phyloP scores from a whole-genome alignment of 352 stramenopile genomes.

The Blastocystis sp. region DNA sequence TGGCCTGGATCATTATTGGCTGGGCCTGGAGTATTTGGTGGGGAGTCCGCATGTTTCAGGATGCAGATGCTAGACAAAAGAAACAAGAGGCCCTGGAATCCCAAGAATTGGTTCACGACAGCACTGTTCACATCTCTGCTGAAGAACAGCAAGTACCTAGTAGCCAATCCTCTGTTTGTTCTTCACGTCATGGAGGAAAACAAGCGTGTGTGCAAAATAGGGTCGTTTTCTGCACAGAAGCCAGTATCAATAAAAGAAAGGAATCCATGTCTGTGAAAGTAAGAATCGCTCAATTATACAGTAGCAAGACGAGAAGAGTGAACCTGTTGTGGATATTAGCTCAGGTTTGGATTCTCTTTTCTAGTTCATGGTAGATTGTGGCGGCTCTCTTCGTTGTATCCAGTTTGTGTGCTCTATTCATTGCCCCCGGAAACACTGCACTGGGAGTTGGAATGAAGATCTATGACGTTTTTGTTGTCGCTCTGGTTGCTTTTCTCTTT shows the following conservation, averaged over 20 bases:
- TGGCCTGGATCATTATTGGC: constrained; percentile 62
- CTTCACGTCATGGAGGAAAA: background rate
- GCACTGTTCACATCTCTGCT: background rate
- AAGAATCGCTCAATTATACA: constrained; percentile 54
- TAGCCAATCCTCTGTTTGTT: background rate
- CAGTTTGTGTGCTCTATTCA: constrained; percentile 19
- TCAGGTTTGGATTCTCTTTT: background rate
- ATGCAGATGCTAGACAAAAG: constrained; percentile 17
- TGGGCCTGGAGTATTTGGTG: constrained; percentile 67
- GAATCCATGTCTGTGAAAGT: constrained; percentile 49
- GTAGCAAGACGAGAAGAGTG: constrained; percentile 6
- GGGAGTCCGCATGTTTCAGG: constrained; percentile 47
- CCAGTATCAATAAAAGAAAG: too few relatives aligned
- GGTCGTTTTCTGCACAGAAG: too few relatives aligned
- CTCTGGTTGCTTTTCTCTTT: constrained; percentile 26
- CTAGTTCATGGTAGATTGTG: constrained; percentile 33
- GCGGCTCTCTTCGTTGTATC: constrained; percentile 12
- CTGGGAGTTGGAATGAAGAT: constrained; percentile 64
- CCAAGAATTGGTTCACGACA: background rate
- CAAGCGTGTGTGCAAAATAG: background rate
- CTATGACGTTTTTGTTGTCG: constrained; percentile 42
- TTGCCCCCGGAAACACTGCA: constrained; percentile 6
- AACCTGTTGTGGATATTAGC: constrained; percentile 37
- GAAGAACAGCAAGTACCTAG: background rate
- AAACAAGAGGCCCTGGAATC: constrained; percentile 1